Percentiles rank a stretch among this genome's conserved stretches.
Evolutionary conservation across 2,329 filamentous ascomycete species (phyloP).

Genomic region (Diaporthe citri): DNA sequence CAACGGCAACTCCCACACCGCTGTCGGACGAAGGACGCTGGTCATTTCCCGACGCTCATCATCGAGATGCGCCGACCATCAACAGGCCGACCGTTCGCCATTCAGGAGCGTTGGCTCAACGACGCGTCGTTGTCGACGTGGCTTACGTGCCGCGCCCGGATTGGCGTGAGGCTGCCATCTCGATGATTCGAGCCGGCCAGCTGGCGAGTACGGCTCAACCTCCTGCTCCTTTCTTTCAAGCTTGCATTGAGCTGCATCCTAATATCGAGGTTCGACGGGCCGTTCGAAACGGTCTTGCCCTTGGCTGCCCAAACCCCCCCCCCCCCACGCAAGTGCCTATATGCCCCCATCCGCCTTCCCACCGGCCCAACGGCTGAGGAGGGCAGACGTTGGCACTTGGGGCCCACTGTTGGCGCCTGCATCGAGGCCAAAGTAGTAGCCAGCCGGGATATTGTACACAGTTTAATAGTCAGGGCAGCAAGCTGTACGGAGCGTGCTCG

Average conservation of each 20-base stretch:
- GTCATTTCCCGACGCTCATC: constrained; percentile 4
- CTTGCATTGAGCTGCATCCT: constrained; percentile 8
- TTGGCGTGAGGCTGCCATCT: constrained; percentile 15
- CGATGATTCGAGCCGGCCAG: constrained; percentile 3
- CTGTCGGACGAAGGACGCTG: not conserved
- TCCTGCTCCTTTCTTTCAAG: not conserved
- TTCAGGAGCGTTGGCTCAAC: constrained; percentile 15
- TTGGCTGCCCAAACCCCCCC: constrained; percentile 2
- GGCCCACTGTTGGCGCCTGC: constrained; percentile 10
- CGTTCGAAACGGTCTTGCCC: constrained; percentile 3
- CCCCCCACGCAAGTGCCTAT: not conserved
- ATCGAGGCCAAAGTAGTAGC: constrained; percentile 15
- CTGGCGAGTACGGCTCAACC: not conserved
- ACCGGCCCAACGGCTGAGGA: constrained; percentile 1
- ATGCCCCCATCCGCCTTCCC: not conserved
- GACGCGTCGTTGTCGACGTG: constrained; percentile 12
- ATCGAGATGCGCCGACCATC: constrained; percentile 5
- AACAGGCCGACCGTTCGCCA: not conserved
- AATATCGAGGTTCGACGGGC: constrained; percentile 18
- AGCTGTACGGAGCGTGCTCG: constrained; percentile 14
- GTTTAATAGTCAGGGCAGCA: not conserved
- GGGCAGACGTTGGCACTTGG: not conserved
- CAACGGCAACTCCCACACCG: not conserved
- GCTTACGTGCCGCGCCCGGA: constrained; percentile 27
- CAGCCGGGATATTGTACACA: constrained; percentile 8